phyloP scores from a whole-genome alignment of 768 basidiomycete species.

The Boletus rubroflammeus region DNA sequence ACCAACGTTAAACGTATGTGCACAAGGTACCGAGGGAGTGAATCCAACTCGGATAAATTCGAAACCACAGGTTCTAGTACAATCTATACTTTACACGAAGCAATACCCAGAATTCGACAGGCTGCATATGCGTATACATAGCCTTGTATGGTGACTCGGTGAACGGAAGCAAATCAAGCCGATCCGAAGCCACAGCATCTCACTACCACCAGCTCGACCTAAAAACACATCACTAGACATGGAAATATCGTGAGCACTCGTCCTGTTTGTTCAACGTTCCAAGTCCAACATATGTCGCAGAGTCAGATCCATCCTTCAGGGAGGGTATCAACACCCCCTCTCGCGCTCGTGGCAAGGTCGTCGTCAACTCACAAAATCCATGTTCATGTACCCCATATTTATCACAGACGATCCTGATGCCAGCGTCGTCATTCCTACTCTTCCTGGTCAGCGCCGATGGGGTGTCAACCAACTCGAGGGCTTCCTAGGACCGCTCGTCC shows the following conservation, averaged over 20 bases:
- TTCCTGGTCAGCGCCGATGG: constrained; percentile 92
- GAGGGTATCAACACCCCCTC: constrained; percentile 91
- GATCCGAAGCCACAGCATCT: neutral
- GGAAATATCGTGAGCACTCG: constrained; percentile 44
- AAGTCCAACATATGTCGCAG: neutral
- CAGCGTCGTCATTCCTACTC: constrained; percentile 64
- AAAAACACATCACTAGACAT: constrained; percentile 18
- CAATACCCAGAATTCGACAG: neutral
- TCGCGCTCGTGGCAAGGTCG: constrained; percentile 85
- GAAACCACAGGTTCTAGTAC: neutral
- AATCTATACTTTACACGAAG: neutral
- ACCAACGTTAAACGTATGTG: neutral
- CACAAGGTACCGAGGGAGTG: neutral
- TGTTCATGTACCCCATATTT: constrained; percentile 99
- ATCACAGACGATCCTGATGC: constrained; percentile 93
- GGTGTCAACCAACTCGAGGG: constrained; percentile 88
- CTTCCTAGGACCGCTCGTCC: constrained; percentile 83
- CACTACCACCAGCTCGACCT: neutral
- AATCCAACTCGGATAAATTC: neutral
- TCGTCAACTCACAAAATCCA: constrained; percentile 76
- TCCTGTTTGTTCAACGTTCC: neutral
- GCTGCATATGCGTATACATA: too few species aligned
- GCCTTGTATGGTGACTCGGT: neutral
- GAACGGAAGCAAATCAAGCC: neutral
- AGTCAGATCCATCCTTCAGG: constrained; percentile 79